Evolutionary conservation across 441 rosid genomes (phyloP), one percentile per base, ranked within the genome.

Genomic region (Dalechampia spathulata): DNA sequence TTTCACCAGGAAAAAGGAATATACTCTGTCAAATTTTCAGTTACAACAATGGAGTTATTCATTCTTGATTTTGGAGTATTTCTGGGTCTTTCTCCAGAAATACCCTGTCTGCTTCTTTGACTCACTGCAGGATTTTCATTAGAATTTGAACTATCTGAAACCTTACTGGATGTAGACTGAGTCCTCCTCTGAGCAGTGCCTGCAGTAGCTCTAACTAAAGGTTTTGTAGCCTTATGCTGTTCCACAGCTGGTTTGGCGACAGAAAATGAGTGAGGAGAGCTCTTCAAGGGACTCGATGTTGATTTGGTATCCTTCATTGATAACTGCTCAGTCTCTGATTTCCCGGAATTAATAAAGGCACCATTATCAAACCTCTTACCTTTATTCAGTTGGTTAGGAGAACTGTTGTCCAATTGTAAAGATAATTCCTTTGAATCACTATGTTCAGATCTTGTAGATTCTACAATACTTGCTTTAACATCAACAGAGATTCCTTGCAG

Each of bases 31-130:
- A 77, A 75, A 55, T 68, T 62, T 68, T 81, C 86, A 1, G 43
- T 62, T 42, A 55, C 58, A 70, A 71, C 53, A 52, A 68, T 58
- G 52, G 55, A 44, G 46, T 71, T 75, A 61, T 74, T 76, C 28
- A 53, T 42, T 58, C 60, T 69, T 55, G 76, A 60, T 72, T 78
- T 88, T 52, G 93, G 80, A 46, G 76, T 73, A 61, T 64, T 72
- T 68, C 72, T 81, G 47, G 64, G 66, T 66, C 75, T 78, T 48
- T 91, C 97, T 49, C 72, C 86, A 55, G 77, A 74, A 42, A 79
- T 53, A 71, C 64, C 66, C 46, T 72, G 57, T 72, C 69, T 78
- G 61, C 53, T 69, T 78, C 68, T 86, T 77, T 75, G 90, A 62
- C 70, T 67, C 16, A 62, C 46, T 55, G 55, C 62, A 46, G 75